Base-by-base conservation (phyloP, 1,284 basidiomycete genomes). In the Taiwanofungus camphoratus region DNA sequence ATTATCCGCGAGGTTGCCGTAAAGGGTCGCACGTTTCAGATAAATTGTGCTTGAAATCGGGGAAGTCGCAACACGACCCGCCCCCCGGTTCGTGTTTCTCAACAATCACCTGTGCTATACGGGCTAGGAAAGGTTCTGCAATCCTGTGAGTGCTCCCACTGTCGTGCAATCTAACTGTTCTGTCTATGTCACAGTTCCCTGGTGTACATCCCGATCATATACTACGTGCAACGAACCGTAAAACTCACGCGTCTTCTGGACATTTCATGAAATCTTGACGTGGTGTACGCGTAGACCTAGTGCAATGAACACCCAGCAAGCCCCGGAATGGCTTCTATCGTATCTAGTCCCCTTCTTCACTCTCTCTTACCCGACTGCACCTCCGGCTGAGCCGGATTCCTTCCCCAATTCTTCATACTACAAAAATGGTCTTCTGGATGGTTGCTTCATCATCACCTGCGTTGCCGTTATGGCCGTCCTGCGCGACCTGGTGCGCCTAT, bases 391-490 rank as follows among this genome's bases (percentile, higher is more conserved):
- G 33, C 70, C 79, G 36, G 84, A 89, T 64, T 85, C 84, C 7
- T 89, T 87, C 64, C 76, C 67, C 19, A 58, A 78, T 57, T 77
- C 79, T 21, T 48, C 62, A 31, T 84, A 87, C 64, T 92, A 88
- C 61, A 69, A 59, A 43, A 80, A 77, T 32, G 90, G 90, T 9
- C 67, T 68, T 16, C 73, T 78, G 42, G 92, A 95, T 61, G 63
- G 77, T 11, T 87, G 79, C 55, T 63, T 91, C 52, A 71, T 90
- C 45, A 63, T 91, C 41, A 73, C 81, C 13, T 82, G 77, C 64
- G 87, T 92, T 45, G 74, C 83, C 6, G 67, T 80, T 46, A 87
- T 93, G 74, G 90, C 90, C 15, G 53, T 88, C 32, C 62, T 88
- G 26, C 80, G 93, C 46, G 91, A 94, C 67, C 62, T 77, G 34